Evolutionary conservation across 768 basidiomycete species (phyloP), one percentile per base, ranked within the genome.

Genomic region (Chalciporus sphaerocephalus): DNA sequence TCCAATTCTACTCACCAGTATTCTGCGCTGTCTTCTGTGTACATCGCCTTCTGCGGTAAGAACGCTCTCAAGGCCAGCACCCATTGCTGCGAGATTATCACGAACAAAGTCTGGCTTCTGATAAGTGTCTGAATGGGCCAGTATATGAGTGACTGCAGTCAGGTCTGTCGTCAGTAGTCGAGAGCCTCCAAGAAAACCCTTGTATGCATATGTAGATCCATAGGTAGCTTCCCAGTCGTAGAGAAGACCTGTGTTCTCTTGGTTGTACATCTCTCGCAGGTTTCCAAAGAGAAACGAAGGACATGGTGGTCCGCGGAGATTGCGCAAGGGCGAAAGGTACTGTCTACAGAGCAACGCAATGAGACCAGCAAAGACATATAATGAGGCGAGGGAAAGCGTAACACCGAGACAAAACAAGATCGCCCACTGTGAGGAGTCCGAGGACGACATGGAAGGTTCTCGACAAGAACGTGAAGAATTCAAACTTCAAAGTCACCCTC

Each of bases 101-200:
- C 72, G 61, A 13, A 81, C 68, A 48, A 79, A 79, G 46, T 78
- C 73, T 2, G 82, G 81, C 60, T 86, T 85, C 22, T 77, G 80
- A 54, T 78, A 81, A 45, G 76, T 68, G 48, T 82, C 78, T 0
- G 78, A 70, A 41, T 74, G 70, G 8, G 69, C 64, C 38, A 87
- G 73, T 36, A 87, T 78, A 46, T 83, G 74, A 4, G 73, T 67
- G 30, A 85, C 59, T 1, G 82, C 81, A 16, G 68, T 60, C 4
- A 77, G 75, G 62, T 85, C 83, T 38, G 74, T 75, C 6, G 79
- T 81, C 62, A 81, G 69, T 47, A 85, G 69, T 18, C 83, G 67
- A 38, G 69, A 68, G 3, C 74, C 76, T 27, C 73, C 70, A 44
- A 78, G 56, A 64, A 78, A 80, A 41, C 76, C 74, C 36, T 69